These are phyloP conservation scores for Cladobotryum mycophilum DNA, from an alignment of 2,329 filamentous ascomycete genomes.

Conservation along the genomic window DNA sequence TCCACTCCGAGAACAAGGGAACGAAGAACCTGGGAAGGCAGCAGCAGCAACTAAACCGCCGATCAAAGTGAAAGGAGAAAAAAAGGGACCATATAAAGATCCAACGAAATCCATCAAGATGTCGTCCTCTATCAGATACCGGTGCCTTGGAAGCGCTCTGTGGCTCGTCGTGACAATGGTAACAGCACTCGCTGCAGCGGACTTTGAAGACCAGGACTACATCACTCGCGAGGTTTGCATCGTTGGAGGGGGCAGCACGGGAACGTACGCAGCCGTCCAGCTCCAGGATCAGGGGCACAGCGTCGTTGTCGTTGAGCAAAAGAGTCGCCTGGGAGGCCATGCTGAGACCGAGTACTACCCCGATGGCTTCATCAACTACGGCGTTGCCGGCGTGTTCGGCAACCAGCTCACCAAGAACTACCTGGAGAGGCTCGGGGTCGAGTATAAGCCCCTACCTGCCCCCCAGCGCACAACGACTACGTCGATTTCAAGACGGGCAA, in stretches of 20 bases:
- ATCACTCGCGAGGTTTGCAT: conserved; percentile 21
- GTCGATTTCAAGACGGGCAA: conserved; percentile 16
- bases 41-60: too few relatives aligned
- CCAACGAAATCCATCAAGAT: too few relatives aligned
- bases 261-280: conserved; percentile 33
- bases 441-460: conserved; percentile 6
- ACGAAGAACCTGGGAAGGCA: too few relatives aligned
- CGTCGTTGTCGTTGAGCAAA: conserved; percentile 34
- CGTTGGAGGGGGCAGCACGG: conserved; percentile 36
- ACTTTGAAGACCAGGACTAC: background rate
- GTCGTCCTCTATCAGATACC: too few relatives aligned
- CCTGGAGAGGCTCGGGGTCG: conserved; percentile 30
- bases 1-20: too few relatives aligned
- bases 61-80: too few relatives aligned
- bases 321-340: conserved; percentile 33
- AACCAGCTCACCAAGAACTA: conserved; percentile 27
- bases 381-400: conserved; percentile 26
- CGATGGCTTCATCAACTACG: conserved; percentile 22
- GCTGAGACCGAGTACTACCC: conserved; percentile 27
- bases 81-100: too few relatives aligned
- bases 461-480: conserved; percentile 13
- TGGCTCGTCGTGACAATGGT: too few relatives aligned
- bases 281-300: conserved; percentile 31
- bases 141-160: too few relatives aligned
- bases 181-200: too few relatives aligned